Evolutionary conservation across 768 basidiomycete genomes (phyloP).

Genomic region (Terana coerulea): DNA sequence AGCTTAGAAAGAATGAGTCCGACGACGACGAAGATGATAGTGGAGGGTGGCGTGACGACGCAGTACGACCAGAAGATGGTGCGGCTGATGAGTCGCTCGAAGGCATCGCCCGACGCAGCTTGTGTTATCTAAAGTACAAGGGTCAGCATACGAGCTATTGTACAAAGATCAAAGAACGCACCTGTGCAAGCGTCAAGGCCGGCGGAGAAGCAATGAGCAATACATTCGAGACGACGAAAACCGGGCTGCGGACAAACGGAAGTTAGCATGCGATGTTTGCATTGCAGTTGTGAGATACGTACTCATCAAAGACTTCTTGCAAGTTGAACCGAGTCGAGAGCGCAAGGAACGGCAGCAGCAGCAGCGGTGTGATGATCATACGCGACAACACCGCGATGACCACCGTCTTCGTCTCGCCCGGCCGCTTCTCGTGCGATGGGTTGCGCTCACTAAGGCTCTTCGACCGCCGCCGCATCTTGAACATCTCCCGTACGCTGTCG

Average conservation of each 20-base stretch:
- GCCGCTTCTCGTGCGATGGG: conserved; percentile 22
- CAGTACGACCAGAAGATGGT: conserved; percentile 96
- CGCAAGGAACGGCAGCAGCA: conserved; percentile 76
- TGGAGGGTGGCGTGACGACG: conserved; percentile 82
- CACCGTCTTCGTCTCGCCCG: conserved; percentile 81
- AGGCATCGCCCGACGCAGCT: conserved; percentile 80
- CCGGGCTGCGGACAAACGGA: conserved; percentile 48
- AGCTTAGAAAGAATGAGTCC: conserved; percentile 61
- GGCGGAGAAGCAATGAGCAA: conserved; percentile 82
- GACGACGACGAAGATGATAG: conserved; percentile 70
- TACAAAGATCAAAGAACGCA: conserved; percentile 17
- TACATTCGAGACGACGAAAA: conserved; percentile 83
- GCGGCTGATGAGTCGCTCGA: conserved; percentile 85
- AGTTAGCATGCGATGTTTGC: no score
- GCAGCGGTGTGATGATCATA: conserved; percentile 81
- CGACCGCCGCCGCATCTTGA: conserved; percentile 30
- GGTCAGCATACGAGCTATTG: conserved; percentile 29
- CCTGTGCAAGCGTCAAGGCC: conserved; percentile 66
- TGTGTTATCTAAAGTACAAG: conserved; percentile 62
- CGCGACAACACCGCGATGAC: conserved; percentile 77
- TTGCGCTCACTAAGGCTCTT: conserved; percentile 10
- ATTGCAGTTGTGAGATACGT: conserved; percentile 29
- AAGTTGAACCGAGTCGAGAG: conserved; percentile 54
- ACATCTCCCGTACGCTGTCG: conserved; percentile 40
- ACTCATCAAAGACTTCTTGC: conserved; percentile 74